Base-by-base conservation (phyloP, 1,284 basidiomycete genomes). In the Papiliotrema terrestris region DNA sequence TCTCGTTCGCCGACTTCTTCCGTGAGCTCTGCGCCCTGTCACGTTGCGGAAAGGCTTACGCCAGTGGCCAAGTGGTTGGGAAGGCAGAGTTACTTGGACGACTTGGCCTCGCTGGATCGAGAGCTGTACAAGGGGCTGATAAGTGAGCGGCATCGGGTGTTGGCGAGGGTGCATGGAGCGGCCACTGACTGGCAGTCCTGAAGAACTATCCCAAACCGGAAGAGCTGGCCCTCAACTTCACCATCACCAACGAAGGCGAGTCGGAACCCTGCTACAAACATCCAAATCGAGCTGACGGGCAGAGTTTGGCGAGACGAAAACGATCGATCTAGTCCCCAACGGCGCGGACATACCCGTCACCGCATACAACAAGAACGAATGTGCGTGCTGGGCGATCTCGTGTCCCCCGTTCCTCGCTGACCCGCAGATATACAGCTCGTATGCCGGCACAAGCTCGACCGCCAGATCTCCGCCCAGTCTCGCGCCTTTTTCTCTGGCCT, bases 1-100 rank as follows among this genome's bases (percentile, higher is more conserved):
- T 95, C 4, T 88, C 88, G 1, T 98, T 98, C 76, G 93, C 96
- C 1, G 85, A 86, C 8, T 99, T 98, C 80, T 98, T 98, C 83
- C 80, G 73, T 78, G 53, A 65, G 68, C 29, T 57, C 55, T 56
- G n/a, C 32, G 11, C 15, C 2, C 25, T 29, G 15, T 35, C 32
- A 11, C 20, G 20, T 20, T 19, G 37, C 22, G 13, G 6, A 8
- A 11, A 13, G n/a, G 54, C 49, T 53, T 11, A 23, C 4, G 32
- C 3, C 65, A 91, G 88, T 78, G 58, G 73, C 75, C 8, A 76
- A 76, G 63, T 94, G 92, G 91, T 81, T 95, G 0, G 89, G 87
- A 20, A 85, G 86, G 66, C 88, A 91, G 73, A 91, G 87, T 61
- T 92, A 88, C 77, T 78, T 96, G 36, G 92, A 96, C 68, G 93